Evolutionary conservation across 768 basidiomycete genomes (phyloP), one percentile per base, ranked within the genome.

Genomic region (Russula sp.): DNA sequence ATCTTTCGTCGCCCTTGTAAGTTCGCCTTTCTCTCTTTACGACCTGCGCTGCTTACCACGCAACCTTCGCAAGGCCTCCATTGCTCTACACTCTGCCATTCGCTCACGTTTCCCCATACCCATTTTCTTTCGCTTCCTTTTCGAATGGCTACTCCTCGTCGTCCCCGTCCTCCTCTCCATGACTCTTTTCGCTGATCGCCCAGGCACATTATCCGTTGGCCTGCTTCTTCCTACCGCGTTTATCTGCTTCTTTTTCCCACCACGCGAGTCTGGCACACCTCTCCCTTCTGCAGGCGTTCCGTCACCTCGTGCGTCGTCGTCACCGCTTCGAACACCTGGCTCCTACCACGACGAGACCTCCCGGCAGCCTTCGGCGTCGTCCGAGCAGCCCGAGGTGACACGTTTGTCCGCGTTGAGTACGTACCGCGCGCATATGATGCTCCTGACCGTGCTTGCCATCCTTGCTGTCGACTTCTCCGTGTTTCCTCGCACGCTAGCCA

Each of bases 381-480:
- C 38, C 2, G 53, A 35, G 3, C 32, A 48, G 5, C 46, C 52
- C 39, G 46, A 55, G 14, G 61, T 70, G 34, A 65, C 76, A n/a
- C 80, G 79, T 2, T 74, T 93, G 49, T 83, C 92, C 0, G 87
- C 92, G 43, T 71, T 99, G 59, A 91, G 93, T 11, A 83, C 87
- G 0, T 98, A 96, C 71, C 79, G 97, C 48, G 86, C 94, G 3
- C 90, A 97, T 70, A 95, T 98, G 94, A 87, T 98, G 81, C 76
- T 97, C 20, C 84, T 98, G 80, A 98, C 97, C 0, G 73, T 88
- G 39, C 79, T 96, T 46, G 87, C 86, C 22, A 98, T 99, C 63
- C 83, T 98, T 13, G 96, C 96, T 0, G 96, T 98, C 54, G 96
- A 99, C 72, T 99, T 99, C 68, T 85, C 83, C 0, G 82, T 95